These are phyloP conservation scores for Coniochaeta sp. DNA, from an alignment of 2,329 filamentous ascomycete genomes.

Conservation along the genomic window DNA sequence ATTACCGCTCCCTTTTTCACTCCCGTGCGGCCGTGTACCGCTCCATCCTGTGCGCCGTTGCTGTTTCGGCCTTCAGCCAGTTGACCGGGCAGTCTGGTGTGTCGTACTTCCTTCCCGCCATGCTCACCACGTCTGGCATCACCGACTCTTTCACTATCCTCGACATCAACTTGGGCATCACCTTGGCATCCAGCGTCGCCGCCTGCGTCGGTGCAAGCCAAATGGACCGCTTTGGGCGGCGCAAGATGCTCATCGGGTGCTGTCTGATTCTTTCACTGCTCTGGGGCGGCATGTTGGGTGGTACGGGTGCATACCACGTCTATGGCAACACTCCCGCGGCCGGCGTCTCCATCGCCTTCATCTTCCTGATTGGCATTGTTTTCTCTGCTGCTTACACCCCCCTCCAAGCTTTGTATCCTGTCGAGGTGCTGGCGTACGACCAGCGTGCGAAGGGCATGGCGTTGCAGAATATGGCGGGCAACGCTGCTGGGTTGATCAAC, in stretches of 20 bases:
- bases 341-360: slow-evolving; percentile 36
- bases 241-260: slow-evolving; percentile 30
- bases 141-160: slow-evolving; percentile 28
- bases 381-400: slow-evolving; percentile 44
- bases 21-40: slow-evolving; percentile 19
- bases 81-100: slow-evolving; percentile 40
- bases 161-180: slow-evolving; percentile 39
- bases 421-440: slow-evolving; percentile 40
- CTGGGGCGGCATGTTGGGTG: slow-evolving; percentile 21
- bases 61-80: slow-evolving; percentile 44
- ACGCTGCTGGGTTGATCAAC: slow-evolving; percentile 39
- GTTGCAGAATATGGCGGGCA: slow-evolving; percentile 34
- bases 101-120: slow-evolving; percentile 42
- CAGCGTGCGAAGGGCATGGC: slow-evolving; percentile 41
- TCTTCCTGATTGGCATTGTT: slow-evolving; percentile 43
- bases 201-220: slow-evolving; percentile 33
- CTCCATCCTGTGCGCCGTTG: slow-evolving; percentile 17
- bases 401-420: slow-evolving; percentile 38
- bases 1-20: slow-evolving; percentile 37
- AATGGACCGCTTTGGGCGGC: slow-evolving; percentile 38
- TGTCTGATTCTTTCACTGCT: slow-evolving; percentile 28
- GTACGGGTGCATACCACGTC: slow-evolving; percentile 14
- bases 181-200: slow-evolving; percentile 34
- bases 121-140: slow-evolving; percentile 33
- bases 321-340: slow-evolving; percentile 28